Base-by-base conservation (phyloP, 2,329 filamentous ascomycete genomes). In the Cytospora schulzeri region DNA sequence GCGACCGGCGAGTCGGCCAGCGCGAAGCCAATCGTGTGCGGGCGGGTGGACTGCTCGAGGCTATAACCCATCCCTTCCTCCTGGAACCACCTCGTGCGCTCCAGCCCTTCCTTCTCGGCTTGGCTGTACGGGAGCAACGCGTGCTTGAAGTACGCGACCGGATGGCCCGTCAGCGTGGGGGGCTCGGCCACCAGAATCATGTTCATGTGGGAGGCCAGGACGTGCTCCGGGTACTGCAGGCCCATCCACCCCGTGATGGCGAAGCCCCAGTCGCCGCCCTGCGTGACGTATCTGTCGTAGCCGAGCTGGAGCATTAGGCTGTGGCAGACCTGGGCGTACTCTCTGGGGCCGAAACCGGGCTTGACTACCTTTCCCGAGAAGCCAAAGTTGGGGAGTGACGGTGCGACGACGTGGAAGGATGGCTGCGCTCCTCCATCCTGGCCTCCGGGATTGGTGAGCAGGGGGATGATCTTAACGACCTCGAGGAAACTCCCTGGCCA, bases 241-340 rank as follows among this genome's bases (percentile, higher is more conserved):
- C 84, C 85, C 63, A 93, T 83, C 12, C 81, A 75, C 3, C 89
- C 83, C 14, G 87, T 88, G 69, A 92, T 84, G 69, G 82, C 80
- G 71, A 82, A 86, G 22, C 89, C 90, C 89, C 88, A 91, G 71
- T 92, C 89, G 31, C 90, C 90, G 67, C 87, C 88, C 75, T 91
- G 85, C 0, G 80, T 83, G 8, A 79, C 73, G 58, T 77, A 79
- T 35, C 65, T 63, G 1, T 64, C 33, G 62, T 80, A 81, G 0
- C 75, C 76, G 7, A 81, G 76, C 26, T 73, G 67, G 1, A 72
- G 60, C 79, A 81, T 81, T 6, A 81, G 68, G 11, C 68, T 69
- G 63, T 79, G 66, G 64, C 77, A 77, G 1, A 71, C 71, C 6
- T 72, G 67, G 0, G 73, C 76, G 9, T 71, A 70, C 33, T 76